Base-by-base conservation (phyloP, 352 stramenopile species). In the Blastocystis sp. region DNA sequence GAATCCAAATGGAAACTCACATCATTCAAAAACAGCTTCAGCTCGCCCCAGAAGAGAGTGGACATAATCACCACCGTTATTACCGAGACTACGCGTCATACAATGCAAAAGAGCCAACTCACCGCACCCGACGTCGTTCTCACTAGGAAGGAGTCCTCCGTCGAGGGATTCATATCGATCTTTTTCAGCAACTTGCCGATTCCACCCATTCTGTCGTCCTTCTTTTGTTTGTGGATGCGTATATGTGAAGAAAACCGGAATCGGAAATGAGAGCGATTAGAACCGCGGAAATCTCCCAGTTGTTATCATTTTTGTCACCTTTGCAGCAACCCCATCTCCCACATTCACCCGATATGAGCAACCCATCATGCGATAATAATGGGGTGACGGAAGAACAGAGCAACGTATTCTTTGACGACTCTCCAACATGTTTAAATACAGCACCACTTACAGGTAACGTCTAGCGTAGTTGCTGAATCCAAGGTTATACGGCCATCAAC, bases 91-190 rank as follows among this genome's bases (percentile, higher is more conserved):
- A 84, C 8, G 29, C 24, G 40, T 73, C 9, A 84, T 27, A 0
- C 16, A n/a, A 64, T 27, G 29, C 16, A 4, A 40, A 72, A 29
- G 21, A 44, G 40, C 24, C n/a, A 38, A 84, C 54, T 84, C n/a
- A 84, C 29, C 34, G 73, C 73, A 40, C 73, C 73, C 27, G 73
- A 38, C 7, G 36, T 40, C n/a, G 73, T 84, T 24, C 59, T n/a
- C 7, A 84, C 53, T 49, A 51, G 27, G n/a, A 84, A 84, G 38
- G 32, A 49, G 21, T 84, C 73, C 34, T 84, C 54, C 27, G 73
- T 84, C 21, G 73, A 69, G 24, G 54, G 73, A 84, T 84, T 73
- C 44, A 84, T 29, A 72, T 84, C 73, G n/a, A 84, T 56, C 32
- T 48, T 69, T 29, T 84, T 84, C 40, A 84, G 73, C 27, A 57